Percentiles rank a stretch among this genome's conserved stretches.
Evolutionary conservation across 1,284 basidiomycete species (phyloP).

Genomic region (Ceratobasidium sp.): DNA sequence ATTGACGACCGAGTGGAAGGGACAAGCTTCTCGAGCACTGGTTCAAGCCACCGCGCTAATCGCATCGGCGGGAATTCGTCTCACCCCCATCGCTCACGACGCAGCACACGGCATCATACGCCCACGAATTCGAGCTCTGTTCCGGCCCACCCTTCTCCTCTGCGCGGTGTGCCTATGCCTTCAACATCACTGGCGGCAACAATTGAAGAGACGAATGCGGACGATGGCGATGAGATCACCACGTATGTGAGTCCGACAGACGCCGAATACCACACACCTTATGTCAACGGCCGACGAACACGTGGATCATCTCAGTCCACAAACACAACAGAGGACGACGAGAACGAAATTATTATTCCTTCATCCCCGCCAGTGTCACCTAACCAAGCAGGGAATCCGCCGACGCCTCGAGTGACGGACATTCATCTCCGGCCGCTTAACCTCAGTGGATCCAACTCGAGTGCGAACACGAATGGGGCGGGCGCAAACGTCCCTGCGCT

Average conservation of each 20-base stretch:
- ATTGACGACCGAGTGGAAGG: conserved; percentile 48
- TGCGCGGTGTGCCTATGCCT: conserved; percentile 54
- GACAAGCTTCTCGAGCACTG: conserved; percentile 34
- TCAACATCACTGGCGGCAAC: conserved; percentile 48
- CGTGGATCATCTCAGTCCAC: conserved; percentile 51
- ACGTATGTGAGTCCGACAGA: conserved; percentile 71
- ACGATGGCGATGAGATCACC: conserved; percentile 48
- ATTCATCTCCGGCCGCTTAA: conserved; percentile 74
- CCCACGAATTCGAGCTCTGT: conserved; percentile 46
- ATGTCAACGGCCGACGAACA: conserved; percentile 23
- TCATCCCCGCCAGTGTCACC: conserved; percentile 43
- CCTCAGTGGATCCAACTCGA: conserved; percentile 20
- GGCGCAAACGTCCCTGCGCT: conserved; percentile 9
- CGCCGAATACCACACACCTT: conserved; percentile 62
- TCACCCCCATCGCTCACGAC: conserved; percentile 54
- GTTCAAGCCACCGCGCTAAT: conserved; percentile 49
- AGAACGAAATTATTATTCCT: neutral
- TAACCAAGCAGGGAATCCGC: conserved; percentile 61
- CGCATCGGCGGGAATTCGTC: conserved; percentile 54
- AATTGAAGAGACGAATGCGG: conserved; percentile 12
- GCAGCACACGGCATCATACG: conserved; percentile 3
- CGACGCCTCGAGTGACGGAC: conserved; percentile 77
- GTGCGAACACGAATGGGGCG: neutral
- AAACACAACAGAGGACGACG: conserved; percentile 37
- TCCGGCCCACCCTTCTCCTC: conserved; percentile 65